A percentile compares a stretch with the other conserved stretches of the same genome.
Evolutionary conservation across 2,329 filamentous ascomycete species (phyloP).

Genomic region (Diaporthe sp.): DNA sequence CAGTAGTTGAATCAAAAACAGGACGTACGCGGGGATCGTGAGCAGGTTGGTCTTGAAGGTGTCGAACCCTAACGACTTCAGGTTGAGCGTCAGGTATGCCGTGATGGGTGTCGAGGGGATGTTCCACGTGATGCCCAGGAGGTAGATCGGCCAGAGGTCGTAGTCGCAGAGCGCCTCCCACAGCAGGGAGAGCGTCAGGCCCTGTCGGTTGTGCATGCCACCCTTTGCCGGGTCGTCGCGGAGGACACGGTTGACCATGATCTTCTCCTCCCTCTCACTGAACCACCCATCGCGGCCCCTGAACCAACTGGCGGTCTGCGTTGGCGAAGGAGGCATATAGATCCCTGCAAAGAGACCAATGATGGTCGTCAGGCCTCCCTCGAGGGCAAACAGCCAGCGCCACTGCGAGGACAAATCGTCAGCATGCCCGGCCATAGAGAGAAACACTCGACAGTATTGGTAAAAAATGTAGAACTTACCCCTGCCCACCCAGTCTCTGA

Average conservation of each 20-base stretch:
- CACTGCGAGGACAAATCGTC: slow-evolving; percentile 46
- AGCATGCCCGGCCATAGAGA: background rate
- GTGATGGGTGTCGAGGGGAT: slow-evolving; percentile 49
- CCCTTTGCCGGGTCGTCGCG: slow-evolving; percentile 45
- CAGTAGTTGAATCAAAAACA: slow-evolving; percentile 62
- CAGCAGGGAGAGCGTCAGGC: slow-evolving; percentile 38
- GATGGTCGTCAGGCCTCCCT: slow-evolving; percentile 44
- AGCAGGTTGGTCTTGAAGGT: slow-evolving; percentile 45
- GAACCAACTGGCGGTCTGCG: slow-evolving; percentile 68
- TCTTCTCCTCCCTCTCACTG: slow-evolving; percentile 70
- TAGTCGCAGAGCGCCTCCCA: slow-evolving; percentile 43
- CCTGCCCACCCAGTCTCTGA: slow-evolving; percentile 64
- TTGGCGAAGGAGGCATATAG: slow-evolving; percentile 68
- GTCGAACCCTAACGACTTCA: slow-evolving; percentile 40
- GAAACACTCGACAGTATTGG: background rate
- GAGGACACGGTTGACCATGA: slow-evolving; percentile 70
- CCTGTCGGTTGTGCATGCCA: slow-evolving; percentile 48
- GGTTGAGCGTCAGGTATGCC: slow-evolving; percentile 41
- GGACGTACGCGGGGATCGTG: slow-evolving; percentile 53
- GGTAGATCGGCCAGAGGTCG: slow-evolving; percentile 42
- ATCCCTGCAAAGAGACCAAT: slow-evolving; percentile 57
- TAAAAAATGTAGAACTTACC: background rate
- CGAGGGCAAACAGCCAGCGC: slow-evolving; percentile 46
- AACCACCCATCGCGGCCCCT: slow-evolving; percentile 71
- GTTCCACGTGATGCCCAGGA: slow-evolving; percentile 53